Conservation (phyloP, 208 protist genomes). For the Sergeia podlipaevii region DNA sequence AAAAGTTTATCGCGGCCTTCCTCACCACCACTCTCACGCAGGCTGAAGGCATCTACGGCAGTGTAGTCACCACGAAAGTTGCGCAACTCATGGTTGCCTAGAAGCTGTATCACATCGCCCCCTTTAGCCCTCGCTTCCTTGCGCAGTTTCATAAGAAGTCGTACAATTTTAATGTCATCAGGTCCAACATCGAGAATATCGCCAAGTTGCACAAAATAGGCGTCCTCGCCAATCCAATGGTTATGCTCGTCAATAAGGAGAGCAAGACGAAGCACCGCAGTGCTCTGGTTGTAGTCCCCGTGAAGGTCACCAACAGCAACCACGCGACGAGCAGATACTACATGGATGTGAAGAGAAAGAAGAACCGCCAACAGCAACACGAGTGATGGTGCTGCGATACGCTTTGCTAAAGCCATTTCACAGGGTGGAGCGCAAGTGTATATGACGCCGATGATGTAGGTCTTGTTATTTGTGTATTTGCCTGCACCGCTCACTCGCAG, state of each 20-base stretch:
- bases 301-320: conserved; percentile 85
- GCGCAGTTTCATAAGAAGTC: conserved; percentile 76
- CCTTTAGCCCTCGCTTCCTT: conserved; percentile 52
- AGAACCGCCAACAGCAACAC: conserved; percentile 3
- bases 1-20: conserved; percentile 51
- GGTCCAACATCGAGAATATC: conserved; percentile 92
- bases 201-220: conserved; percentile 83
- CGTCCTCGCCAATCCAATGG: conserved; percentile 77
- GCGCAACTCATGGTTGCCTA: conserved; percentile 92
- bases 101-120: conserved; percentile 80
- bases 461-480: too few species aligned
- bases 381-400: too few species aligned
- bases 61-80: conserved; percentile 84
- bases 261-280: conserved; percentile 57
- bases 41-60: conserved; percentile 58
- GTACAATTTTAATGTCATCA: conserved; percentile 73
- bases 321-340: conserved; percentile 44
- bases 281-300: conserved; percentile 81
- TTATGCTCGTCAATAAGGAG: conserved; percentile 63
- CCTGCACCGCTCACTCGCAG: too few species aligned
- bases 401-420: too few species aligned
- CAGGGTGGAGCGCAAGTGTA: too few species aligned
- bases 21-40: conserved; percentile 47
- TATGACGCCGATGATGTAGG: too few species aligned
- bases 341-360: background rate